These are phyloP conservation scores for Polysphondylium violaceum DNA, from an alignment of 78 protist species.

Conservation along the genomic window DNA sequence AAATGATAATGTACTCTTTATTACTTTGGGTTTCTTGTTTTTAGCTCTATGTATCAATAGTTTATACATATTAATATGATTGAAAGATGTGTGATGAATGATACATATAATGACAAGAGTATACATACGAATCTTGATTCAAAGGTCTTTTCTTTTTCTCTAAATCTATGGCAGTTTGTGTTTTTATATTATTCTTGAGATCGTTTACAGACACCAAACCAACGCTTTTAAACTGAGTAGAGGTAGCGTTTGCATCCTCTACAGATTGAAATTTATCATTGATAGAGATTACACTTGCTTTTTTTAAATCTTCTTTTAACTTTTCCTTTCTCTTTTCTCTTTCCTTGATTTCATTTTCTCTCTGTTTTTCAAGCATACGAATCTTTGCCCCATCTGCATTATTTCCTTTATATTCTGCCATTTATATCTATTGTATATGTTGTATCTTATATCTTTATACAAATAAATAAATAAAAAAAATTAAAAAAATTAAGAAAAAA, in stretches of 20 bases:
- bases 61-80: background rate
- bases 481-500: no score
- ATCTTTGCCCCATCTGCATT: conserved; percentile 51
- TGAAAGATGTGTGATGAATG: background rate
- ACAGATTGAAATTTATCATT: conserved; percentile 66
- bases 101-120: background rate
- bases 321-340: conserved; percentile 49
- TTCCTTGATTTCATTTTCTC: conserved; percentile 57
- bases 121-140: background rate
- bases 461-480: background rate
- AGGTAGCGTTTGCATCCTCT: background rate
- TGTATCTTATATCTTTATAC: background rate
- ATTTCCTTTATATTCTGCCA: conserved; percentile 70
- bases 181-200: conserved; percentile 43
- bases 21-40: conserved; percentile 1
- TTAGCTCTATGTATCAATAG: background rate
- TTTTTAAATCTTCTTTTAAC: conserved; percentile 19
- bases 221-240: conserved; percentile 15
- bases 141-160: conserved; percentile 31
- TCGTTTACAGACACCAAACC: conserved; percentile 75
- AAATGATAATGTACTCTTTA: conserved; percentile 50
- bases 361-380: conserved; percentile 53
- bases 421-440: background rate
- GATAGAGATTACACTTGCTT: conserved; percentile 4
- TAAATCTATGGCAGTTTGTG: background rate